These are phyloP conservation scores for Diplodia intermedia DNA, from an alignment of 2,329 filamentous ascomycete species.

Conservation along the genomic window DNA sequence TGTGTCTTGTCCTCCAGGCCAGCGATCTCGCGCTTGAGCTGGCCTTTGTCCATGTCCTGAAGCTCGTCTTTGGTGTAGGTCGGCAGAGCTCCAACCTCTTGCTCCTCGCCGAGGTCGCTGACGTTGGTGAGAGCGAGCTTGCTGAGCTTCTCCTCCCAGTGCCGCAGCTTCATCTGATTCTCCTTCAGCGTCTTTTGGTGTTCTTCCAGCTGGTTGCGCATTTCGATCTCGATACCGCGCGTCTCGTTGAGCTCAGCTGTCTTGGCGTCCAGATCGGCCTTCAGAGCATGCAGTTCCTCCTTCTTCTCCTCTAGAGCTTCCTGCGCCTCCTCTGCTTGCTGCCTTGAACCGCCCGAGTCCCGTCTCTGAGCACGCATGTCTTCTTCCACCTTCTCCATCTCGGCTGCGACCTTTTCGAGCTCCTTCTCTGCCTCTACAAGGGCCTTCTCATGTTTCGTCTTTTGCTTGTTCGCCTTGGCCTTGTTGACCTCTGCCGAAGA, in stretches of 20 bases:
- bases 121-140: slow-evolving; percentile 86
- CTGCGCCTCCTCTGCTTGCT: slow-evolving; percentile 81
- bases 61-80: slow-evolving; percentile 77
- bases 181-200: slow-evolving; percentile 88
- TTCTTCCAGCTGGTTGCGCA: slow-evolving; percentile 97
- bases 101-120: slow-evolving; percentile 62
- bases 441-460: slow-evolving; percentile 84
- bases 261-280: slow-evolving; percentile 86
- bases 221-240: slow-evolving; percentile 90
- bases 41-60: slow-evolving; percentile 67
- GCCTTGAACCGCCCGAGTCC: slow-evolving; percentile 74
- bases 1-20: slow-evolving; percentile 77
- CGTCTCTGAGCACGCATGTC: slow-evolving; percentile 80
- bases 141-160: slow-evolving; percentile 88
- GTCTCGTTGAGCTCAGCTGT: slow-evolving; percentile 86
- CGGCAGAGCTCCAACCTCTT: slow-evolving; percentile 63
- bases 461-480: slow-evolving; percentile 93
- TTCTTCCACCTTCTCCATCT: slow-evolving; percentile 78
- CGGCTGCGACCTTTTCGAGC: slow-evolving; percentile 71
- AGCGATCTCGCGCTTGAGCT: slow-evolving; percentile 69
- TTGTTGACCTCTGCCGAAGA: slow-evolving; percentile 86
- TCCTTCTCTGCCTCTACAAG: slow-evolving; percentile 80
- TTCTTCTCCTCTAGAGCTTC: slow-evolving; percentile 78
- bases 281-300: slow-evolving; percentile 78
- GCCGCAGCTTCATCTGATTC: slow-evolving; percentile 80